A percentile compares a stretch with the other conserved stretches of the same genome.
Conservation (phyloP, 2,329 filamentous ascomycete genomes). For the Trichoderma koningiopsis region DNA sequence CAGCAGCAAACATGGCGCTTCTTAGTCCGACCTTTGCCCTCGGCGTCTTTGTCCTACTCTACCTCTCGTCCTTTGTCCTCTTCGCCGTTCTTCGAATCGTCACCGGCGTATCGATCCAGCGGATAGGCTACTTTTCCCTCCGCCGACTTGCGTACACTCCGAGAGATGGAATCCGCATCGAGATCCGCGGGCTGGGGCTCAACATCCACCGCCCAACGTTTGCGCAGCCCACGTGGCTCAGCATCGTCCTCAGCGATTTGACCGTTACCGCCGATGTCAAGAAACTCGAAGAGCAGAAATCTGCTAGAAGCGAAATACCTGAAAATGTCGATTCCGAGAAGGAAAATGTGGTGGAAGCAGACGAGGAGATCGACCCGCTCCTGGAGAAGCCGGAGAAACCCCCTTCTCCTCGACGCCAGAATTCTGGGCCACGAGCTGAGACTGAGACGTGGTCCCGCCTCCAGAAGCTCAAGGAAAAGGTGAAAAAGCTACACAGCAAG, state of each 20-base stretch:
- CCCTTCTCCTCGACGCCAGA: conserved; percentile 22
- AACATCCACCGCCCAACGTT: conserved; percentile 93
- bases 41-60: conserved; percentile 81
- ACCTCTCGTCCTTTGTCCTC: conserved; percentile 87
- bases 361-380: conserved; percentile 20
- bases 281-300: conserved; percentile 58
- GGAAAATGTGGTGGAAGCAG: conserved; percentile 30
- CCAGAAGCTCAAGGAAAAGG: conserved; percentile 76
- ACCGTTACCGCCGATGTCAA: conserved; percentile 79
- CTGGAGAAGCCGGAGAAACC: not conserved
- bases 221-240: conserved; percentile 95
- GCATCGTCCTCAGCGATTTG: conserved; percentile 82
- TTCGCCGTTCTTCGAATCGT: conserved; percentile 91
- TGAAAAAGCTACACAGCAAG: conserved; percentile 83
- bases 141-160: conserved; percentile 88
- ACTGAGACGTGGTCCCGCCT: conserved; percentile 81
- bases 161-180: conserved; percentile 83
- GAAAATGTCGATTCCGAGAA: conserved; percentile 33
- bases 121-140: conserved; percentile 89
- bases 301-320: conserved; percentile 35
- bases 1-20: conserved; percentile 56
- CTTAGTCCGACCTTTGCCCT: conserved; percentile 80
- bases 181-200: conserved; percentile 85
- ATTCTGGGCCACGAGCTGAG: conserved; percentile 43
- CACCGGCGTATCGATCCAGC: conserved; percentile 93